Conservation (phyloP, 164 flowering plant species). For the Piper betle region DNA sequence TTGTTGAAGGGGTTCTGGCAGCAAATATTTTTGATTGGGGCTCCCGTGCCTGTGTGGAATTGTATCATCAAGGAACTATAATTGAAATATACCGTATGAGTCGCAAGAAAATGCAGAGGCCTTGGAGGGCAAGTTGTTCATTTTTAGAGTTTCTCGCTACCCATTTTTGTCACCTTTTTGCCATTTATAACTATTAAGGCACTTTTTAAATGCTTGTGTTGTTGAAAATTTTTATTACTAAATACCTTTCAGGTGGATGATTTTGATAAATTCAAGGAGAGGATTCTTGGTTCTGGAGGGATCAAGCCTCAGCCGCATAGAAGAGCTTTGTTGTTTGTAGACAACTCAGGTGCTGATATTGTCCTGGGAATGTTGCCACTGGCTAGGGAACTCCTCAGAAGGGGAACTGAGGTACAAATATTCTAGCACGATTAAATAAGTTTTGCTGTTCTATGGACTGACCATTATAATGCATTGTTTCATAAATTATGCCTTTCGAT, state of each 20-base stretch:
- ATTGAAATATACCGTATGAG: slow-evolving; percentile 98
- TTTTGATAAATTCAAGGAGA: slow-evolving; percentile 69
- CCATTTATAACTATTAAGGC: background rate
- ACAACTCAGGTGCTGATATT: slow-evolving; percentile 95
- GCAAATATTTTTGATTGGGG: slow-evolving; percentile 99
- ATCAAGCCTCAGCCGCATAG: slow-evolving; percentile 45
- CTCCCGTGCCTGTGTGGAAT: slow-evolving; percentile 98
- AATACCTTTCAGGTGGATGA: slow-evolving; percentile 68
- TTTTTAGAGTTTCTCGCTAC: no score
- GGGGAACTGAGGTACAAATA: slow-evolving; percentile 74
- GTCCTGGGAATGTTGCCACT: slow-evolving; percentile 97
- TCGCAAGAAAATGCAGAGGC: slow-evolving; percentile 93
- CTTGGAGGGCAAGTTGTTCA: slow-evolving; percentile 38
- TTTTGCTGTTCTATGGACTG: no score
- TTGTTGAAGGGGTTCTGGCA: slow-evolving; percentile 97
- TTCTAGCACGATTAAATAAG: no score
- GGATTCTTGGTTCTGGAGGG: slow-evolving; percentile 75
- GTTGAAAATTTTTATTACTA: no score
- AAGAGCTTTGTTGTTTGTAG: slow-evolving; percentile 95
- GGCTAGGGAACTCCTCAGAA: slow-evolving; percentile 89
- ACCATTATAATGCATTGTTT: background rate
- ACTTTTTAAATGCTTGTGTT: no score
- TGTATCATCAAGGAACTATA: slow-evolving; percentile 91
- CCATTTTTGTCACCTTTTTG: background rate
- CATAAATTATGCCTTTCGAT: background rate